phyloP scores from a whole-genome alignment of 2,329 filamentous ascomycete genomes.

The Malbranchea zuffiana region DNA sequence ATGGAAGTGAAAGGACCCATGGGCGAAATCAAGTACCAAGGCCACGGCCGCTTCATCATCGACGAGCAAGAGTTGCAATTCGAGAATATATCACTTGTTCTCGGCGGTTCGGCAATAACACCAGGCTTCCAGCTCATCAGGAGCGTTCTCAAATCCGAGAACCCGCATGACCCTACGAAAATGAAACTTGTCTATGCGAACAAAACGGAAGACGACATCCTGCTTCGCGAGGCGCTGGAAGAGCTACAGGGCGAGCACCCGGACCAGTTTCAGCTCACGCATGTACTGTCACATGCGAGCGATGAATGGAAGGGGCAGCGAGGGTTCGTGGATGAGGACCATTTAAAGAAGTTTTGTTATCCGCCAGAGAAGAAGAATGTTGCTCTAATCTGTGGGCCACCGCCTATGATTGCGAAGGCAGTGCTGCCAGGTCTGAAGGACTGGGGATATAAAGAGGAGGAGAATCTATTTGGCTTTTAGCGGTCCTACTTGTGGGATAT shows the following conservation, averaged over 20 bases:
- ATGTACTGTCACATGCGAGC: conserved; percentile 38
- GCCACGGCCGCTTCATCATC: conserved; percentile 38
- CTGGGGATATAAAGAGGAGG: conserved; percentile 38
- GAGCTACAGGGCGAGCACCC: conserved; percentile 28
- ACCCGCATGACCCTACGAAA: conserved; percentile 26
- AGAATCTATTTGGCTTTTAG: conserved; percentile 38
- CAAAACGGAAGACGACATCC: conserved; percentile 38
- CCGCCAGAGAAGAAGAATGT: conserved; percentile 32
- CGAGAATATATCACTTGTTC: conserved; percentile 37
- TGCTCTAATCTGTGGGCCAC: conserved; percentile 42
- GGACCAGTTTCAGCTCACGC: conserved; percentile 35
- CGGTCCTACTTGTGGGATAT: no score
- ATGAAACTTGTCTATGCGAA: conserved; percentile 41
- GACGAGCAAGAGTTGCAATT: conserved; percentile 34
- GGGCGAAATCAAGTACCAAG: conserved; percentile 42
- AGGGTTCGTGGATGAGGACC: conserved; percentile 35
- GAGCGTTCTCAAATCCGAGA: conserved; percentile 27
- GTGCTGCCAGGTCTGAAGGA: conserved; percentile 39
- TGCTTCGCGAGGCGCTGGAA: conserved; percentile 36
- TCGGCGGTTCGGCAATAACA: conserved; percentile 43
- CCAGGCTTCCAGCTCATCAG: conserved; percentile 43
- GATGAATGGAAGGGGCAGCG: conserved; percentile 38
- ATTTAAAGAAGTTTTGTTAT: conserved; percentile 35
- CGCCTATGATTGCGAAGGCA: conserved; percentile 43
- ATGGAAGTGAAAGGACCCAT: conserved; percentile 44